Evolutionary conservation across 148 eudicot species (phyloP), one percentile per base, ranked within the genome.

Genomic region (Nyssa sinensis): DNA sequence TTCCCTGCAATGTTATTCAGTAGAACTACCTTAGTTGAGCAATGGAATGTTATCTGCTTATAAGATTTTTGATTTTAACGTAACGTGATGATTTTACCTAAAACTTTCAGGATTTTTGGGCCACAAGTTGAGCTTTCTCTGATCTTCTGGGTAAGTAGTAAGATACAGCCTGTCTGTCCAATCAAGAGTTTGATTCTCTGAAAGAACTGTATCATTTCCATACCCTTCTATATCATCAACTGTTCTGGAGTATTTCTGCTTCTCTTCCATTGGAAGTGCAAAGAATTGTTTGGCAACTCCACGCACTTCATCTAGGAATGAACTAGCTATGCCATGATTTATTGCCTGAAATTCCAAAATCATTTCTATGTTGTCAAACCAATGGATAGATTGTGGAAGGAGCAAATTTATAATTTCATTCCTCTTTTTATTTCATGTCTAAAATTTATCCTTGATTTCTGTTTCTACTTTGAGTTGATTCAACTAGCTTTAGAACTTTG

Each of bases 161-260:
- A 90, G 86, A 75, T 81, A 86, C 75, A 90, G 69, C n/a, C 97
- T 74, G 62, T 93, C 97, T 10, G 71, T 68, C 95, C 97, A 90
- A 51, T 90, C 89, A 58, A 88, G 82, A 51, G 72, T 78, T 63
- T 88, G 97, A 59, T 77, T 58, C 71, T 82, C 83, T 0, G 84
- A 80, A 60, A 84, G 72, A 69, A 79, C 67, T 0, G 77, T 41
- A 78, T 90, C 92, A 30, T 80, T 85, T 27, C 92, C 89, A 35
- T 89, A 90, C 14, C 94, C 94, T 64, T 92, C 89, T 33, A 62
- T 8, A 5, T 77, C 92, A 70, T 78, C 83, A 14, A 23, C 51
- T 4, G 70, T 24, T 70, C 87, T 79, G 0, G 82, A 74, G 34
- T 66, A 85, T 61, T 71, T 85, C 12, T 49, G 76, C 74, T 93